Conservation (phyloP, 192 early-diverging fungal species). For the Dissophora globulifera region DNA sequence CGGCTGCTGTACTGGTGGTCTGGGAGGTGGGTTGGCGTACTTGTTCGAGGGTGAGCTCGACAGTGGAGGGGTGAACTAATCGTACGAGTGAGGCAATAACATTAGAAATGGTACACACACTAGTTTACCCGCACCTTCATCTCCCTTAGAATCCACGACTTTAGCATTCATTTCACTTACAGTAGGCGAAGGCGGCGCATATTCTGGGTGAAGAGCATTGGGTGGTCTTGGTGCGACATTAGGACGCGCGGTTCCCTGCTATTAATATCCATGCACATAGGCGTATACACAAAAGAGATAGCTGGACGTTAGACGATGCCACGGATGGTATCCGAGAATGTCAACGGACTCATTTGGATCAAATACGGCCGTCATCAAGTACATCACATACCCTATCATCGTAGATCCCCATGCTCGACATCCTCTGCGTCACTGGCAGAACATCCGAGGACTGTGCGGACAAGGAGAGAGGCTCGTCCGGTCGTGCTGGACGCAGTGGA, state of each 20-base stretch:
- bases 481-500: constrained; percentile 37
- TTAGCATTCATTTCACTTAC: constrained; percentile 33
- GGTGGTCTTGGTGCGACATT: constrained; percentile 48
- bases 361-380: too few relatives aligned
- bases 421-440: constrained; percentile 38
- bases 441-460: constrained; percentile 19
- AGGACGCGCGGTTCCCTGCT: constrained; percentile 38
- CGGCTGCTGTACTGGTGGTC: constrained; percentile 20
- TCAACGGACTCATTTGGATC: too few relatives aligned
- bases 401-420: constrained; percentile 43
- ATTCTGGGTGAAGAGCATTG: constrained; percentile 42
- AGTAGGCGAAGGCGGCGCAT: constrained; percentile 49
- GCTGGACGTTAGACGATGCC: too few relatives aligned
- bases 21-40: constrained; percentile 29
- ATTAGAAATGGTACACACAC: too few relatives aligned
- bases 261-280: too few relatives aligned
- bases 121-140: too few relatives aligned
- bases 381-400: constrained; percentile 48
- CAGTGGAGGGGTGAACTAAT: constrained; percentile 30
- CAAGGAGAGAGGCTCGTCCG: constrained; percentile 44
- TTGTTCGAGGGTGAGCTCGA: constrained; percentile 45
- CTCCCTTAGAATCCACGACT: background rate
- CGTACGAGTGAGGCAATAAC: constrained; percentile 32
- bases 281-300: too few relatives aligned
- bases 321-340: too few relatives aligned